These are phyloP conservation scores for Ophiocordyceps camponoti-floridani DNA, from an alignment of 2,329 filamentous ascomycete species.

Conservation along the genomic window DNA sequence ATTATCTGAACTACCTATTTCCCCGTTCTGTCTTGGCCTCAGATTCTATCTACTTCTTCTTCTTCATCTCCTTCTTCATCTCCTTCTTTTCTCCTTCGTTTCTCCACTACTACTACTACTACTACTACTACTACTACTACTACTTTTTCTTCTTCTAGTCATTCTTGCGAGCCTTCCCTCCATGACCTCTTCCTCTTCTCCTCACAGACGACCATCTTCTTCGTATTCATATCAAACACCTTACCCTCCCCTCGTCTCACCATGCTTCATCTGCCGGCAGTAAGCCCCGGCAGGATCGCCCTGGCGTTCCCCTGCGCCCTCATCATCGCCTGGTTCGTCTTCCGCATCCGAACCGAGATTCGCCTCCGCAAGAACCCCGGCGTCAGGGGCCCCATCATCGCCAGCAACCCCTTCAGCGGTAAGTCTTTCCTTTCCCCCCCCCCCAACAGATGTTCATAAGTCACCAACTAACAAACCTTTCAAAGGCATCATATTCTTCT, in stretches of 20 bases:
- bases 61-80: neutral
- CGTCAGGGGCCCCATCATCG: conserved; percentile 2
- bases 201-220: neutral
- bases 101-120: too few relatives aligned
- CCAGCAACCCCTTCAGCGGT: conserved; percentile 3
- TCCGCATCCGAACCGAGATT: conserved; percentile 1
- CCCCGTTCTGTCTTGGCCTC: too few relatives aligned
- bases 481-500: conserved; percentile 2
- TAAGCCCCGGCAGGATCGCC: conserved; percentile 1
- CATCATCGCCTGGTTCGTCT: conserved; percentile 1
- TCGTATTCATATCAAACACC: neutral
- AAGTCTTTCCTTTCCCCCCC: neutral
- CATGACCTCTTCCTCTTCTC: neutral
- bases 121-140: too few relatives aligned
- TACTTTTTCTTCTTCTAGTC: neutral
- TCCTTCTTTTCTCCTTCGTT: neutral
- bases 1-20: too few relatives aligned
- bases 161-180: neutral
- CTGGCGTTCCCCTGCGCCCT: conserved; percentile 3
- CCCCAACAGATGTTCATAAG: neutral
- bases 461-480: neutral
- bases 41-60: neutral
- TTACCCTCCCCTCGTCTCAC: neutral
- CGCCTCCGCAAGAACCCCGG: conserved; percentile 3
- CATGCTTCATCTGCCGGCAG: conserved; percentile 1